These are phyloP conservation scores for Chaetomidium leptoderma DNA, from an alignment of 495 filamentous ascomycete species.

Conservation along the genomic window DNA sequence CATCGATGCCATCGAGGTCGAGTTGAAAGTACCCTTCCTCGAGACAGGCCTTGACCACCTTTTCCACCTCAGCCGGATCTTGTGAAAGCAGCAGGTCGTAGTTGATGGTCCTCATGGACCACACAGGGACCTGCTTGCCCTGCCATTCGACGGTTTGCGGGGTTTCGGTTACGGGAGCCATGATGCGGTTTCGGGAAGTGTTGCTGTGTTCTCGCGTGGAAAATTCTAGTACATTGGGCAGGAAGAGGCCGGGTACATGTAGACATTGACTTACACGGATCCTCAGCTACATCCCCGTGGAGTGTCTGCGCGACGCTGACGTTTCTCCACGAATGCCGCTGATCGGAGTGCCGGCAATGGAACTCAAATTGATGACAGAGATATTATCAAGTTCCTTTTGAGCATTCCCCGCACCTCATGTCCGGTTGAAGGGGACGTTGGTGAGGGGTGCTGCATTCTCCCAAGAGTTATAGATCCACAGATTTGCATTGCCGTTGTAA, in stretches of 20 bases:
- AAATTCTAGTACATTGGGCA: no score
- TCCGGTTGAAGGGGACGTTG: neutral
- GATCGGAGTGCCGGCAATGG: neutral
- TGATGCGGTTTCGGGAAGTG: constrained; percentile 18
- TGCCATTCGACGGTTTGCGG: constrained; percentile 47
- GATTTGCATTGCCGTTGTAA: no score
- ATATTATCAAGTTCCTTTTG: constrained; percentile 7
- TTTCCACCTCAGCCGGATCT: constrained; percentile 47
- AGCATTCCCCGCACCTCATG: constrained; percentile 10
- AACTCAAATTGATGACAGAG: neutral
- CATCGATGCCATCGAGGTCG: constrained; percentile 47
- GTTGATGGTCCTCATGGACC: constrained; percentile 46
- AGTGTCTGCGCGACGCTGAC: no score
- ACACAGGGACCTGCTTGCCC: constrained; percentile 50
- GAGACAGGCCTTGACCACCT: constrained; percentile 46
- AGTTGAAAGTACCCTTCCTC: constrained; percentile 55
- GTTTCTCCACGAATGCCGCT: neutral
- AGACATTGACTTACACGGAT: no score
- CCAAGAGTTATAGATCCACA: neutral
- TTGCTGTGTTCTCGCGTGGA: neutral
- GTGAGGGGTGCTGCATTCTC: constrained; percentile 8
- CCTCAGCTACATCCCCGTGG: no score
- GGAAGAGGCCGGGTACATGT: no score
- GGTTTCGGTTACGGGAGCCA: constrained; percentile 40
- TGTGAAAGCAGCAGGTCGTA: constrained; percentile 46